These are phyloP conservation scores for Simplicillium aogashimaense DNA, from an alignment of 2,329 filamentous ascomycete genomes.

Conservation along the genomic window DNA sequence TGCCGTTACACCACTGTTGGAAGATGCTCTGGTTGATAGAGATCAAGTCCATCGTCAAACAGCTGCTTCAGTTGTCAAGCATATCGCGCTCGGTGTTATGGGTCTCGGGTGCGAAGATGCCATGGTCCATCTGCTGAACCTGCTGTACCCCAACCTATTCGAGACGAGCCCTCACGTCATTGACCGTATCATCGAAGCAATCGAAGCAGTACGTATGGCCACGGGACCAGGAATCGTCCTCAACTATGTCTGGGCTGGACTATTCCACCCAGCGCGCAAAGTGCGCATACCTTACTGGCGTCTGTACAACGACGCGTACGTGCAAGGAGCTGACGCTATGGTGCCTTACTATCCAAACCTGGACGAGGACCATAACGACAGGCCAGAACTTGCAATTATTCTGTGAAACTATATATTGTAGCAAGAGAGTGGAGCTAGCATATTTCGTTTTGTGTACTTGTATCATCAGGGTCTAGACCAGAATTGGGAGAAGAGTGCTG, in stretches of 20 bases:
- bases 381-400: conserved; percentile 75
- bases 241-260: conserved; percentile 96
- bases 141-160: conserved; percentile 94
- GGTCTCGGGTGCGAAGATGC: conserved; percentile 96
- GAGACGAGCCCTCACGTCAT: conserved; percentile 98
- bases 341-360: conserved; percentile 91
- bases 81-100: conserved; percentile 94
- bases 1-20: conserved; percentile 87
- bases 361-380: conserved; percentile 67
- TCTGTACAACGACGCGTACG: conserved; percentile 94
- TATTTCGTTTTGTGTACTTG: too few species aligned
- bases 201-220: conserved; percentile 89
- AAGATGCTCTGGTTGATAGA: conserved; percentile 93
- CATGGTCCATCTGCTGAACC: conserved; percentile 94
- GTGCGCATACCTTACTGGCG: conserved; percentile 94
- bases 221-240: conserved; percentile 86
- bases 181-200: conserved; percentile 92
- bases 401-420: conserved; percentile 38
- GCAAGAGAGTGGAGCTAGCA: not conserved
- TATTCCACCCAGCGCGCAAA: conserved; percentile 95
- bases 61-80: conserved; percentile 92
- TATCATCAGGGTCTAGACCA: not conserved
- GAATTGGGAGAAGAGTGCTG: not conserved
- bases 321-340: conserved; percentile 87
- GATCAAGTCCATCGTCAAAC: conserved; percentile 98